These are phyloP conservation scores for Elongisporangium prolatum DNA, from an alignment of 352 stramenopile genomes.

Conservation along the genomic window DNA sequence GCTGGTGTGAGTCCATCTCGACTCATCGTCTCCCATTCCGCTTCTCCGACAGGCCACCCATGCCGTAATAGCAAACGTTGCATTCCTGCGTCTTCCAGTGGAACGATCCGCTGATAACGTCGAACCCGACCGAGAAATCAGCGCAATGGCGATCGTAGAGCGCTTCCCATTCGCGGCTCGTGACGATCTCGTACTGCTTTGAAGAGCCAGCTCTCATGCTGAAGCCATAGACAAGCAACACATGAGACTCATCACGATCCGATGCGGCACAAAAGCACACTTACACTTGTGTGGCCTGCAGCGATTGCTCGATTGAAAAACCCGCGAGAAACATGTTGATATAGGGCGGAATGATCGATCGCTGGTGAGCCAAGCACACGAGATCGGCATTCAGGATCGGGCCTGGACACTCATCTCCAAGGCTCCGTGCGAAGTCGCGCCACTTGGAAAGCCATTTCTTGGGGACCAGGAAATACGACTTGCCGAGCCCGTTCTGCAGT, in stretches of 20 bases:
- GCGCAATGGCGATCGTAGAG: constrained; percentile 74
- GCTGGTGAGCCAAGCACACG: constrained; percentile 73
- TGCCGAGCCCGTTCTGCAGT: constrained; percentile 32
- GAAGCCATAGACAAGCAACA: background rate
- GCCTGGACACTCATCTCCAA: constrained; percentile 45
- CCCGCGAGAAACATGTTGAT: constrained; percentile 86
- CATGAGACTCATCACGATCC: background rate
- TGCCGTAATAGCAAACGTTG: constrained; percentile 75
- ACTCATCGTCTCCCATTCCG: constrained; percentile 42
- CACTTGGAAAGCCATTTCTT: constrained; percentile 84
- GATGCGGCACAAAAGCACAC: constrained; percentile 8
- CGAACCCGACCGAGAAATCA: constrained; percentile 80
- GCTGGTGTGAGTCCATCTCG: background rate
- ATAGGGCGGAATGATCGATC: constrained; percentile 74
- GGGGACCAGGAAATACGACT: constrained; percentile 78
- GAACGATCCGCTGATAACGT: constrained; percentile 73
- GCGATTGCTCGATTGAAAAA: constrained; percentile 72
- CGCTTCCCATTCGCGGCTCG: constrained; percentile 72
- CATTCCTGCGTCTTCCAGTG: constrained; percentile 82
- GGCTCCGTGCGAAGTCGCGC: constrained; percentile 68
- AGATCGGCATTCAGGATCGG: constrained; percentile 81
- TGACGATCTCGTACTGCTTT: constrained; percentile 86
- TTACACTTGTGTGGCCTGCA: constrained; percentile 69
- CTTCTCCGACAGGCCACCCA: constrained; percentile 34
- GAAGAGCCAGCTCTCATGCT: constrained; percentile 46